Evolutionary conservation across 352 stramenopile species (phyloP).

Genomic region (Phytophthora colocasiae): DNA sequence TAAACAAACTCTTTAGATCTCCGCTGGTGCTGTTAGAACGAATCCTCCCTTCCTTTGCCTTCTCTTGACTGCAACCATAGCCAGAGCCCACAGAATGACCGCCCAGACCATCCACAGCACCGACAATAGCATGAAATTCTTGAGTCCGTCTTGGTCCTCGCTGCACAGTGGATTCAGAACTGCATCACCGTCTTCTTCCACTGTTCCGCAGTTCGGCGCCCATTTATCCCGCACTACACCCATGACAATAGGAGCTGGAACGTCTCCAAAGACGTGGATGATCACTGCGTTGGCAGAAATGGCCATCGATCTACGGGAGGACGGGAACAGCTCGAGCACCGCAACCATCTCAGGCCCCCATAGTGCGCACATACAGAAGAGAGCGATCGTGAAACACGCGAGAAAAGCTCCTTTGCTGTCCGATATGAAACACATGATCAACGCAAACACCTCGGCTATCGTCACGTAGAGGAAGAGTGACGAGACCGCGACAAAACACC

Average conservation of each 20-base stretch:
- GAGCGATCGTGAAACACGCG: constrained; percentile 52
- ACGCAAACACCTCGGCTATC: constrained; percentile 49
- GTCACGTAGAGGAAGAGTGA: constrained; percentile 60
- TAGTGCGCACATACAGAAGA: constrained; percentile 63
- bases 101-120: constrained; percentile 71
- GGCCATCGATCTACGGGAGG: constrained; percentile 72
- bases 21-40: constrained; percentile 33
- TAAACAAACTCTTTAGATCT: constrained; percentile 19
- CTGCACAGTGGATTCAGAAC: constrained; percentile 58
- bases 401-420: constrained; percentile 56
- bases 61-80: constrained; percentile 38
- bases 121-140: constrained; percentile 60
- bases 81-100: constrained; percentile 54
- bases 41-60: constrained; percentile 37
- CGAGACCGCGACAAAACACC: constrained; percentile 49
- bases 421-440: constrained; percentile 52
- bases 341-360: constrained; percentile 70
- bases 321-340: constrained; percentile 83
- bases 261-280: constrained; percentile 91
- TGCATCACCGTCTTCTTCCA: constrained; percentile 51
- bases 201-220: constrained; percentile 74
- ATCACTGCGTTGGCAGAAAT: constrained; percentile 85
- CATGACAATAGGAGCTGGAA: constrained; percentile 89
- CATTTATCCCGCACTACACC: constrained; percentile 87
- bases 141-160: constrained; percentile 53